Conservation (phyloP, 2,329 filamentous ascomycete genomes). For the Paraphaeosphaeria sporulosa region DNA sequence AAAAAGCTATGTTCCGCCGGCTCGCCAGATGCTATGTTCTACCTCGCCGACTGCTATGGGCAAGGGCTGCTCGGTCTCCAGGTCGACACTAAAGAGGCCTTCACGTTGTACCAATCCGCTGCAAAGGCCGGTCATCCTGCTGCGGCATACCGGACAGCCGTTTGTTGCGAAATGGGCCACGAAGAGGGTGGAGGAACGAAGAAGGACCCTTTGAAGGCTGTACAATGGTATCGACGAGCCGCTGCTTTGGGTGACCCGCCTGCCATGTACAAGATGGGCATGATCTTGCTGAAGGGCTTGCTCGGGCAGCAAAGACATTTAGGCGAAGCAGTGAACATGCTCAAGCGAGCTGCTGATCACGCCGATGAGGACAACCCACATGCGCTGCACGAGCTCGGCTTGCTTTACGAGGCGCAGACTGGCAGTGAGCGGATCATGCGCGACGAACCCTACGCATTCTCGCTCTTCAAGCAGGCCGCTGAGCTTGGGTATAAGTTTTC, state of each 20-base stretch:
- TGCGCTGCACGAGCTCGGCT: constrained; percentile 84
- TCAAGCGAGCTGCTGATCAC: constrained; percentile 89
- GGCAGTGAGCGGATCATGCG: constrained; percentile 71
- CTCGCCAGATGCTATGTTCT: constrained; percentile 90
- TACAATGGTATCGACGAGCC: constrained; percentile 97
- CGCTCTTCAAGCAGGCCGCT: constrained; percentile 83
- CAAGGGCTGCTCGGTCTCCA: constrained; percentile 80
- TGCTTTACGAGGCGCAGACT: constrained; percentile 70
- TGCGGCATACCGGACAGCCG: constrained; percentile 91
- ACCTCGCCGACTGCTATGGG: constrained; percentile 87
- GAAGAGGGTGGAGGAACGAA: constrained; percentile 94
- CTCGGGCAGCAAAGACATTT: constrained; percentile 86
- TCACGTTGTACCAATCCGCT: constrained; percentile 89
- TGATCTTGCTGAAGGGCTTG: constrained; percentile 92
- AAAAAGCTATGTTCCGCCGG: constrained; percentile 82
- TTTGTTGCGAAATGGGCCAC: constrained; percentile 95
- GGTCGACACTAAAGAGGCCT: constrained; percentile 89
- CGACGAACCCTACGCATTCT: constrained; percentile 82
- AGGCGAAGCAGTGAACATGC: constrained; percentile 86
- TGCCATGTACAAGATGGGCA: constrained; percentile 98
- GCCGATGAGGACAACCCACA: constrained; percentile 93
- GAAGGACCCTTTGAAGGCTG: constrained; percentile 89
- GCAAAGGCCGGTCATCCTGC: constrained; percentile 87
- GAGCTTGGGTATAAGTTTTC: constrained; percentile 94
- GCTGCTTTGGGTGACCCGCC: constrained; percentile 88